Evolutionary conservation across 176 grass and related monocot genomes (phyloP), one percentile per base, ranked within the genome.

Genomic region (Triticum aestivum): DNA sequence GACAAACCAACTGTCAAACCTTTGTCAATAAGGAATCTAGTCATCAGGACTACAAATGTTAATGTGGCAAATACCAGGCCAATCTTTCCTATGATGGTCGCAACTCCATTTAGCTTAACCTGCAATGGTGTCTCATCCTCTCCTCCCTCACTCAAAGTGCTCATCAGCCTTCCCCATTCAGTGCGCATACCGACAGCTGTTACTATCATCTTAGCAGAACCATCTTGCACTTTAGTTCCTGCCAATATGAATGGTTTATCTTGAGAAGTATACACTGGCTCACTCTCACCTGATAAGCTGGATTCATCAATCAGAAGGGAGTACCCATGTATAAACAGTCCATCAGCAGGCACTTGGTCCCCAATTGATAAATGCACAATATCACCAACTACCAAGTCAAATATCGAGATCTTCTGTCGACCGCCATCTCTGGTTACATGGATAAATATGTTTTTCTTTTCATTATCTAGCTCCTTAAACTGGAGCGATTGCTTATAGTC

Each of bases 91-190:
- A 98, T 98, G 63, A 98, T 88, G 61, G 92, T 98, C 23, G 97
- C 97, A 67, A 98, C 97, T 62, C 97, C 97, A 85, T 98, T 98
- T 76, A 98, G 86, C 68, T 98, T 98, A 75, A 98, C 97, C 84
- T 98, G 97, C 73, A 98, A 83, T 45, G 97, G 97, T 47, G 97
- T 98, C 85, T 98, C 97, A 34, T 98, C 92, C 80, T 98, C 97
- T 42, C 97, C 94, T 85, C 92, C 93, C 52, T 91, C 93, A 67
- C 94, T 92, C 85, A 98, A 84, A 14, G 97, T 98, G n/a, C 90
- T 87, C 97, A 96, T 98, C 91, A 98, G 84, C 65, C 79, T 96
- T 75, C 97, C 97, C 97, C 97, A 98, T 81, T 98, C 97, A 9
- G 97, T 98, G 80, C 72, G 92, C 97, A 98, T 98, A 63, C 97